Percentiles rank a stretch among this genome's conserved stretches.
Evolutionary conservation across 495 filamentous ascomycete genomes (phyloP).

Genomic region (Chaetomidium leptoderma): DNA sequence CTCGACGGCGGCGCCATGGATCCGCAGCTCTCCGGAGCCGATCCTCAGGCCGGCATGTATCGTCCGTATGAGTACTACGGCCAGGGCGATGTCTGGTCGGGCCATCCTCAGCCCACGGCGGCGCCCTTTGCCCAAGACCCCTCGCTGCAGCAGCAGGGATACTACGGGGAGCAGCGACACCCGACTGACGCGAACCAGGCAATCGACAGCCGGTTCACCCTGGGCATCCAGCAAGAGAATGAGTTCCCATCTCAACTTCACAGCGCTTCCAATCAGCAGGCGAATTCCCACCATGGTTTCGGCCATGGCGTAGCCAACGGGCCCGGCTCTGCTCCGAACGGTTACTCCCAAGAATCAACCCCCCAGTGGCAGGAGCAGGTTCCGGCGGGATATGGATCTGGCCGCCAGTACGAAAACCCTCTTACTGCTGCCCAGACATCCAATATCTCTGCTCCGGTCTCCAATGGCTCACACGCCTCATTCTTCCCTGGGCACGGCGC

Average conservation of each 20-base stretch:
- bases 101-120: constrained; percentile 10
- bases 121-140: constrained; percentile 22
- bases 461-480: constrained; percentile 15
- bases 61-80: constrained; percentile 19
- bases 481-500: constrained; percentile 17
- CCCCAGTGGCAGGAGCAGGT: constrained; percentile 26
- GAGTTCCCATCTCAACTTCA: constrained; percentile 21
- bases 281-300: constrained; percentile 17
- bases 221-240: constrained; percentile 15
- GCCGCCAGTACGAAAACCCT: constrained; percentile 27
- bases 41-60: constrained; percentile 20
- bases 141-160: constrained; percentile 14
- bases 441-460: constrained; percentile 13
- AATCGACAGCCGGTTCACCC: constrained; percentile 23
- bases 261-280: constrained; percentile 16
- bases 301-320: constrained; percentile 7
- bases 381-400: constrained; percentile 17
- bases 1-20: constrained; percentile 14
- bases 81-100: constrained; percentile 23
- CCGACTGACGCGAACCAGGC: constrained; percentile 16
- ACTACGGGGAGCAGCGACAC: constrained; percentile 21
- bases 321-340: constrained; percentile 11
- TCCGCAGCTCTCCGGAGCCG: constrained; percentile 24
- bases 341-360: constrained; percentile 18
- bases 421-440: constrained; percentile 19